Conservation (phyloP, 805 yeast species). For the Metschnikowia corniflorae region DNA sequence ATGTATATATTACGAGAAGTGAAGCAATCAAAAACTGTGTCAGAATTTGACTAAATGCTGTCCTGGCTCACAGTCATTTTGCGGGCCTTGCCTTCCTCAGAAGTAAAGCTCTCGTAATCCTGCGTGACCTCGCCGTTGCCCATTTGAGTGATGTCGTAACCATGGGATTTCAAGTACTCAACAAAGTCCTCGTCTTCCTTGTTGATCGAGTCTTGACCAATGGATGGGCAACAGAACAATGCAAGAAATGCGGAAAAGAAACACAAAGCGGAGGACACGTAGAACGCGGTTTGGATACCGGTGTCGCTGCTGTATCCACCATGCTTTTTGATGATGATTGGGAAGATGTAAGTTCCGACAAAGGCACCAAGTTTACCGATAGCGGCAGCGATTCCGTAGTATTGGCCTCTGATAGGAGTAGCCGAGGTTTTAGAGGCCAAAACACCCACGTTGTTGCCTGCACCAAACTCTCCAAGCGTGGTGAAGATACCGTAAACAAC, state of each 20-base stretch:
- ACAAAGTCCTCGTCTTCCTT: constrained; percentile 73
- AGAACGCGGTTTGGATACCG: constrained; percentile 77
- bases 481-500: constrained; percentile 86
- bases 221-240: constrained; percentile 68
- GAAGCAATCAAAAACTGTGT: too few relatives aligned
- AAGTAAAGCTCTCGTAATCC: constrained; percentile 12
- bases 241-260: constrained; percentile 67
- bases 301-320: constrained; percentile 48
- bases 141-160: constrained; percentile 63
- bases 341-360: constrained; percentile 86
- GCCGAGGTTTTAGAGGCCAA: constrained; percentile 84
- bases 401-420: constrained; percentile 85
- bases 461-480: constrained; percentile 89
- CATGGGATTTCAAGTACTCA: constrained; percentile 60
- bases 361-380: constrained; percentile 91
- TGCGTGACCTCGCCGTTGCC: constrained; percentile 36
- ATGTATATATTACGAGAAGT: too few relatives aligned
- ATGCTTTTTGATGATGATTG: constrained; percentile 58
- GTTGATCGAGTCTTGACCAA: constrained; percentile 79
- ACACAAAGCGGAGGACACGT: constrained; percentile 75
- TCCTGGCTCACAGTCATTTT: constrained; percentile 6
- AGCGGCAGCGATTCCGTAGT: constrained; percentile 90
- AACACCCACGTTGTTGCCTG: constrained; percentile 89
- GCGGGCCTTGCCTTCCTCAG: constrained; percentile 12
- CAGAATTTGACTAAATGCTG: too few relatives aligned